Base-by-base conservation (phyloP, 805 yeast genomes). In the Barnettozyma californica region DNA sequence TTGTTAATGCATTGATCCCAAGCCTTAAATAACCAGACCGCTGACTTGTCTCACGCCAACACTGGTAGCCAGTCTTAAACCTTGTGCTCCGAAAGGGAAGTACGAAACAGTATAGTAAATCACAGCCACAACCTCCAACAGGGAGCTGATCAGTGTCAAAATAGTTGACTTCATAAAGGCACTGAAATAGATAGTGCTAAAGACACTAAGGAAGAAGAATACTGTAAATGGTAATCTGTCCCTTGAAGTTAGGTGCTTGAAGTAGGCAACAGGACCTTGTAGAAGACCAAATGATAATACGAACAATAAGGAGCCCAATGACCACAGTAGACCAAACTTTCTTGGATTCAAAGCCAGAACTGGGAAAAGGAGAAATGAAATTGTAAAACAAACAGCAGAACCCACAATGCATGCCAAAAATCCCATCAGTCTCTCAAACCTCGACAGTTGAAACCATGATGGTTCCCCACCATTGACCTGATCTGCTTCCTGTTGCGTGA, bases 11-110 rank as follows among this genome's bases (percentile, higher is more conserved):
- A 16, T 29, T 29, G 16, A 29, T 29, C 33, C 11, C 11, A 29
- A 29, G 3, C 16, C 33, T 16, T 41, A 49, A 8, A 49, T 46
- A 27, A 55, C 55, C 23, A 59, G 37, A 14, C 60, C 53, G n/a
- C 56, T 53, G 14, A 60, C 56, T 48, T 79, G 81, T 48, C 77
- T 72, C 6, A 77, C 65, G 6, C 85, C 89, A 7, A 83, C 68
- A 20, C 78, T 67, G 14, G 80, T 70, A 1, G 84, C 75, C 64
- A 81, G 70, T 52, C 76, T 68, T 43, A 83, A 59, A 2, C 95
- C 85, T 52, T 86, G 84, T 1, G 92, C 87, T 11, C 99, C 99
- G 69, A 91, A 86, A 13, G 99, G 99, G 76, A 94, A 92, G 66
- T 94, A 94, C 59, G 96, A 87, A 38, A 92, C 74, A 0, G 94